Percentiles rank a stretch among this genome's conserved stretches.
Evolutionary conservation across 352 stramenopile genomes (phyloP).

Genomic region (Ophiocytium majus): DNA sequence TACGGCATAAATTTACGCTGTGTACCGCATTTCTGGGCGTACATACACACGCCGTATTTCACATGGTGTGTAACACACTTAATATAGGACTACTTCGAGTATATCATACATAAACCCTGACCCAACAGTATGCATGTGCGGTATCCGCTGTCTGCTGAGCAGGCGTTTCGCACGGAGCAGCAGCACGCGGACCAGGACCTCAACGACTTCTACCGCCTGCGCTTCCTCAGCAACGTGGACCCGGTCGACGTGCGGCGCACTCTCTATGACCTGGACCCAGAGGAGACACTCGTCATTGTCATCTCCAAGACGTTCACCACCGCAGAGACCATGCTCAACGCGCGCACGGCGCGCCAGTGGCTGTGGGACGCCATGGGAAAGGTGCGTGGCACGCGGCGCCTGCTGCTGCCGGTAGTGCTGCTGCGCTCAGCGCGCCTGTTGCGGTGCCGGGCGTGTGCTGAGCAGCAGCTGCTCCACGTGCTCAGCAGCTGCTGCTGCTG

Average conservation of each 20-base stretch:
- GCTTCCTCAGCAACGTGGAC: slow-evolving; percentile 98
- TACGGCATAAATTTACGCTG: not conserved
- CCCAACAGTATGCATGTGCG: no score
- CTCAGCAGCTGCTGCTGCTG: not conserved
- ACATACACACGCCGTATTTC: not conserved
- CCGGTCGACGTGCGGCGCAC: slow-evolving; percentile 92
- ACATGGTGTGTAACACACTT: not conserved
- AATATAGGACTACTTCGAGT: not conserved
- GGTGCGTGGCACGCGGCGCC: not conserved
- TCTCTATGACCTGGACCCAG: slow-evolving; percentile 86
- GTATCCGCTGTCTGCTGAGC: slow-evolving; percentile 40
- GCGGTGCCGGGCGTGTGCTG: not conserved
- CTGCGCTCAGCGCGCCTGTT: not conserved
- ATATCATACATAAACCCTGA: not conserved
- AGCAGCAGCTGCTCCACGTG: not conserved
- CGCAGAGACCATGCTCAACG: slow-evolving; percentile 98
- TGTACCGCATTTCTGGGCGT: not conserved
- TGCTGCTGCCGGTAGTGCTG: not conserved
- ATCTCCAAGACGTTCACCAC: slow-evolving; percentile 99
- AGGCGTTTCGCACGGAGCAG: slow-evolving; percentile 75
- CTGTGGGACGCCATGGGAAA: slow-evolving; percentile 89
- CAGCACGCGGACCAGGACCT: slow-evolving; percentile 74
- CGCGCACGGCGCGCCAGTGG: slow-evolving; percentile 92
- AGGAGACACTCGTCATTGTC: slow-evolving; percentile 90
- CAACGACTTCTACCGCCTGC: slow-evolving; percentile 79